phyloP scores from a whole-genome alignment of 805 yeast genomes.

The Lipomyces sp. region DNA sequence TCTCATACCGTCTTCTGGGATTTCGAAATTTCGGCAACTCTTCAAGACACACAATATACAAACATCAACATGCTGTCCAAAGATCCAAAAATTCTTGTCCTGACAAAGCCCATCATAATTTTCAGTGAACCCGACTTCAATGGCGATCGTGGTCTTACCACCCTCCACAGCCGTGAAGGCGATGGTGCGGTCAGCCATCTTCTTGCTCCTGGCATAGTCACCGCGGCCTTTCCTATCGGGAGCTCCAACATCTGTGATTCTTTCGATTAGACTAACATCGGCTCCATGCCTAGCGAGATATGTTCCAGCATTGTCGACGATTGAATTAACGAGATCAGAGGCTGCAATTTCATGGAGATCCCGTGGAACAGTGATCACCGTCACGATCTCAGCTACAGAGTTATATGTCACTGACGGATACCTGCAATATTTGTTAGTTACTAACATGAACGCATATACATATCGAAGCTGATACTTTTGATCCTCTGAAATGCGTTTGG shows the following conservation, averaged over 20 bases:
- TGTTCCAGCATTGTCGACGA: background rate
- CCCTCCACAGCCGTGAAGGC: background rate
- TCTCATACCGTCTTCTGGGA: background rate
- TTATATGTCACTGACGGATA: background rate
- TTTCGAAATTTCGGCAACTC: background rate
- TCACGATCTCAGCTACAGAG: background rate
- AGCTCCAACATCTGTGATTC: background rate
- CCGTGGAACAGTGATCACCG: background rate
- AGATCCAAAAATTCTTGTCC: background rate
- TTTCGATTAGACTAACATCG: background rate
- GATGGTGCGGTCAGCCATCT: background rate
- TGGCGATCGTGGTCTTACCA: background rate
- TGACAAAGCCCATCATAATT: background rate
- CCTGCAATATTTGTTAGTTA: background rate
- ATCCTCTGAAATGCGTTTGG: constrained; percentile 1
- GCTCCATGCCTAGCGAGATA: background rate
- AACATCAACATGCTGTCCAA: background rate
- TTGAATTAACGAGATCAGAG: background rate
- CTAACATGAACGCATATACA: background rate
- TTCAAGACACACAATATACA: background rate
- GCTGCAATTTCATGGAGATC: background rate
- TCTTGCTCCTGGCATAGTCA: background rate
- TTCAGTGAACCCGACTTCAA: background rate
- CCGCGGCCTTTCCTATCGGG: background rate
- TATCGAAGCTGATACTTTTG: background rate